phyloP scores from a whole-genome alignment of 306 rosid species.

The Fragaria ananassa region DNA sequence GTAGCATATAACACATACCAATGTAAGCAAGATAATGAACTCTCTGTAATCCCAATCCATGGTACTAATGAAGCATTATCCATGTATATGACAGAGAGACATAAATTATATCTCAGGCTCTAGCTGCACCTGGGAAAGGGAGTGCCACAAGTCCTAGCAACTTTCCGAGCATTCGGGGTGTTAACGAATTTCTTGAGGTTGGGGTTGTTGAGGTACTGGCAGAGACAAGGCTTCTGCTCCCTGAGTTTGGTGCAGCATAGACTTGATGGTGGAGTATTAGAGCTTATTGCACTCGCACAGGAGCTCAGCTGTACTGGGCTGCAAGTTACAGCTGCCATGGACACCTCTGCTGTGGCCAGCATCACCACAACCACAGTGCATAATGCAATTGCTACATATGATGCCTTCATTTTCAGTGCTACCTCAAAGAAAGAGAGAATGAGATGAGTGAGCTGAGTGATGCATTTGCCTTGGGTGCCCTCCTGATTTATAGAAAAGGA shows the following conservation, averaged over 20 bases:
- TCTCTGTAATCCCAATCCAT: constrained; percentile 27
- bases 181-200: constrained; percentile 80
- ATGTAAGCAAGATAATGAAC: neutral
- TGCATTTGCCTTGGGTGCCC: constrained; percentile 38
- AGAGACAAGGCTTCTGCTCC: constrained; percentile 94
- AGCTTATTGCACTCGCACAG: constrained; percentile 83
- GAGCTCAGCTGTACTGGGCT: constrained; percentile 76
- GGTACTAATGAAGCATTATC: neutral
- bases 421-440: neutral
- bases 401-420: constrained; percentile 59
- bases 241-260: constrained; percentile 89
- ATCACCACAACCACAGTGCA: constrained; percentile 51
- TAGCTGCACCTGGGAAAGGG: constrained; percentile 77
- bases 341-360: constrained; percentile 41
- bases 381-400: constrained; percentile 39
- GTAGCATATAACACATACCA: constrained; percentile 38
- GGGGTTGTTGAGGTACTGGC: constrained; percentile 86
- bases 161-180: constrained; percentile 93
- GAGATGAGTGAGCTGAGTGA: constrained; percentile 12
- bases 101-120: constrained; percentile 7
- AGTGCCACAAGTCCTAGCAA: constrained; percentile 89
- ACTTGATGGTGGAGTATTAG: constrained; percentile 67
- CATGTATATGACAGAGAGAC: constrained; percentile 3
- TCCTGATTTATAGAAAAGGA: constrained; percentile 55
- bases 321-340: constrained; percentile 78